Conservation (phyloP, 2,329 filamentous ascomycete genomes). For the Coniella lustricola region DNA sequence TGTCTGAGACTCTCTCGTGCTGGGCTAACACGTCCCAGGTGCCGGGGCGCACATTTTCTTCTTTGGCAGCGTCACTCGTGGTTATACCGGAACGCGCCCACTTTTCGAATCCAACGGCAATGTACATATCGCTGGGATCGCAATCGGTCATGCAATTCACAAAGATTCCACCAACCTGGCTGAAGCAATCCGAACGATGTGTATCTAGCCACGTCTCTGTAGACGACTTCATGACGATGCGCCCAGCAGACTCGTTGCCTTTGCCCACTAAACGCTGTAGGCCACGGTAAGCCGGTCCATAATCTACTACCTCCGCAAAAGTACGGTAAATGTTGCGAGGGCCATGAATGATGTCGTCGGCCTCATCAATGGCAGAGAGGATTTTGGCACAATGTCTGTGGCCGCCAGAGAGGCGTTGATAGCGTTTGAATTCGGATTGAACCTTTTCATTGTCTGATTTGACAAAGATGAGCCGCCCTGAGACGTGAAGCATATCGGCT, state of each 20-base stretch:
- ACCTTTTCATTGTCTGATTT: no score
- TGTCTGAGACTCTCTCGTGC: neutral
- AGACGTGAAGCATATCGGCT: no score
- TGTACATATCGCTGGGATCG: neutral
- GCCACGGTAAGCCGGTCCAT: slow-evolving; percentile 13
- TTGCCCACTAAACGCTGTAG: slow-evolving; percentile 24
- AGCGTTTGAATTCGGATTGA: no score
- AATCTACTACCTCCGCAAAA: slow-evolving; percentile 30
- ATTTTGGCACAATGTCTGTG: no score
- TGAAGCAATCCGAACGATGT: slow-evolving; percentile 24
- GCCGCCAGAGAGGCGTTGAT: no score
- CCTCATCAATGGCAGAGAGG: slow-evolving; percentile 21
- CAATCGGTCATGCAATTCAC: slow-evolving; percentile 29
- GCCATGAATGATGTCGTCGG: slow-evolving; percentile 28
- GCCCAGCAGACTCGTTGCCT: slow-evolving; percentile 25
- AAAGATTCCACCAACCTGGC: slow-evolving; percentile 30
- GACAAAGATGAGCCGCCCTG: no score
- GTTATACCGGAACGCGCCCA: neutral
- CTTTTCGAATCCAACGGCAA: neutral
- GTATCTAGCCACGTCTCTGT: slow-evolving; percentile 21
- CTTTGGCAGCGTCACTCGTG: neutral
- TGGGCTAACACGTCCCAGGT: neutral
- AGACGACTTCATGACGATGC: slow-evolving; percentile 19
- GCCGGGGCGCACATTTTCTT: no score
- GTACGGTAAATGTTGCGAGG: slow-evolving; percentile 31